These are phyloP conservation scores for Phytomonas francai DNA, from an alignment of 208 protist genomes.

Conservation along the genomic window DNA sequence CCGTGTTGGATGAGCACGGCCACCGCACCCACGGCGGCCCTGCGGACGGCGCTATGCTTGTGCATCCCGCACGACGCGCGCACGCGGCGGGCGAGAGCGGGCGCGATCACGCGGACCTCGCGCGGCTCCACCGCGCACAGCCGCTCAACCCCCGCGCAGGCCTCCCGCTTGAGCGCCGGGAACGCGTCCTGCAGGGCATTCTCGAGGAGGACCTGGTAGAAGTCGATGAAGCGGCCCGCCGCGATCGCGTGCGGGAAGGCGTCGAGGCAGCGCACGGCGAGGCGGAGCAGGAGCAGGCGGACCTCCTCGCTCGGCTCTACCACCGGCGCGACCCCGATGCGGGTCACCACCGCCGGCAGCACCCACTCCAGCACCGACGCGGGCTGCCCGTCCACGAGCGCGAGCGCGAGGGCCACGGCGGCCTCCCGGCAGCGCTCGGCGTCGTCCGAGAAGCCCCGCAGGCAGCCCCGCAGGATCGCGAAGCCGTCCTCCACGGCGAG, in stretches of 20 bases:
- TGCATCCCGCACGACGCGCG: slow-evolving; percentile 63
- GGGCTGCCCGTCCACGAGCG: slow-evolving; percentile 31
- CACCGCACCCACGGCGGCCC: slow-evolving; percentile 47
- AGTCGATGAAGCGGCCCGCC: slow-evolving; percentile 82
- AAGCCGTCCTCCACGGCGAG: slow-evolving; percentile 29
- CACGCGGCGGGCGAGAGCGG: slow-evolving; percentile 59
- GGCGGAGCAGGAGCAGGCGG: slow-evolving; percentile 52
- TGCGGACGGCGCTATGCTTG: slow-evolving; percentile 80
- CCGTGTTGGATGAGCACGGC: slow-evolving; percentile 62
- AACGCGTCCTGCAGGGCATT: slow-evolving; percentile 76
- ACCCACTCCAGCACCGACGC: slow-evolving; percentile 79
- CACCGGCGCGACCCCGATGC: slow-evolving; percentile 63
- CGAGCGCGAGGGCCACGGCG: slow-evolving; percentile 35
- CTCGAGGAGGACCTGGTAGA: slow-evolving; percentile 78
- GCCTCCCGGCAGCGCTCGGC: slow-evolving; percentile 74
- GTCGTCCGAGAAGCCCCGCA: slow-evolving; percentile 70
- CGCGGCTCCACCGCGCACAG: slow-evolving; percentile 76
- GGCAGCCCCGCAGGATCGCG: slow-evolving; percentile 41
- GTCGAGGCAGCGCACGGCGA: slow-evolving; percentile 65
- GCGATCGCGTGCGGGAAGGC: slow-evolving; percentile 83
- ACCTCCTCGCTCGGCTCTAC: slow-evolving; percentile 82
- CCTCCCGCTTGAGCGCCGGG: slow-evolving; percentile 80
- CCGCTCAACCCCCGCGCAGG: slow-evolving; percentile 48
- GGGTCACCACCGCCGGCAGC: slow-evolving; percentile 74
- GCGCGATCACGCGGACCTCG: slow-evolving; percentile 51